Conservation (phyloP, 495 filamentous ascomycete species). For the Xylaria flabelliformis region DNA sequence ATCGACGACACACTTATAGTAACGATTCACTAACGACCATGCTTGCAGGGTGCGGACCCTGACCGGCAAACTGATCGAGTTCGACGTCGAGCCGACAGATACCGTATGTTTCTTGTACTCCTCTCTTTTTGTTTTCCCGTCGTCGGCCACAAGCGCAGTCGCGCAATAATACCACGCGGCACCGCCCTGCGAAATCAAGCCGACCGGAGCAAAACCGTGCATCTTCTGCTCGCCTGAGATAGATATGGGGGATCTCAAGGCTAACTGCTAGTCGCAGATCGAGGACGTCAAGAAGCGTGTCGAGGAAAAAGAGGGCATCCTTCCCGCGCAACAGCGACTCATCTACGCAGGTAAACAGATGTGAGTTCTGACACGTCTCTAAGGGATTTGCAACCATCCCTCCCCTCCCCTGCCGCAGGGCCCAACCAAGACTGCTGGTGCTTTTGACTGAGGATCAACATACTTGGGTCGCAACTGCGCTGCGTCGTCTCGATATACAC, state of each 20-base stretch:
- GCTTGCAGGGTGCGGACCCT: constrained; percentile 86
- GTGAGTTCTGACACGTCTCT: constrained; percentile 55
- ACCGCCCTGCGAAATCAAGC: not conserved
- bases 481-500: not conserved
- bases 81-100: constrained; percentile 91
- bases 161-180: not conserved
- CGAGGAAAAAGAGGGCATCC: constrained; percentile 98
- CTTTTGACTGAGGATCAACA: not conserved
- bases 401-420: not conserved
- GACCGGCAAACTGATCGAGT: constrained; percentile 97
- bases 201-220: not conserved
- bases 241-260: constrained; percentile 1
- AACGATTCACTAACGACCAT: constrained; percentile 19
- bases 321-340: constrained; percentile 93
- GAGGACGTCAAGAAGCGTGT: constrained; percentile 97
- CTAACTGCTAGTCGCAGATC: constrained; percentile 61
- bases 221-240: not conserved
- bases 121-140: not conserved
- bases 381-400: not conserved
- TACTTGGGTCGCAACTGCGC: not conserved
- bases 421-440: not conserved
- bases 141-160: not conserved
- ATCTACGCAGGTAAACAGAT: constrained; percentile 98
- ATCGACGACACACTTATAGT: not conserved
- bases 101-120: constrained; percentile 63